These are phyloP conservation scores for Barbatosphaeria neglecta DNA, from an alignment of 495 filamentous ascomycete genomes.

Conservation along the genomic window DNA sequence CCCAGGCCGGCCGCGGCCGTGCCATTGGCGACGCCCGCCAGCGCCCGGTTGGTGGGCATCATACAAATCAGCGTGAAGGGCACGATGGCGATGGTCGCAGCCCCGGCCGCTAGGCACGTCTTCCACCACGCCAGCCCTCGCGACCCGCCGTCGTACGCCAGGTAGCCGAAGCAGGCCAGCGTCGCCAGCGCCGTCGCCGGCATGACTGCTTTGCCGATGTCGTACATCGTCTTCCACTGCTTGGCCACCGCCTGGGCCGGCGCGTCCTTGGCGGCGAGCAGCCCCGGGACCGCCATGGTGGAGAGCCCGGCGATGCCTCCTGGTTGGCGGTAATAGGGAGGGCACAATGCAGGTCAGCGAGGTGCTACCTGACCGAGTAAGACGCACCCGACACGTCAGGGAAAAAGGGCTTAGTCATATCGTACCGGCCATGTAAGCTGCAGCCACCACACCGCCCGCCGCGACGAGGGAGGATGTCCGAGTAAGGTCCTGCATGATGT, in stretches of 20 bases:
- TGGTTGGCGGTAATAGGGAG: too few relatives aligned
- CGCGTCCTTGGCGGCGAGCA: slow-evolving; percentile 11
- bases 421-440: not conserved
- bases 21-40: slow-evolving; percentile 12
- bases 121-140: slow-evolving; percentile 2
- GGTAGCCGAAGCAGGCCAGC: slow-evolving; percentile 15
- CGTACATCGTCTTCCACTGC: slow-evolving; percentile 23
- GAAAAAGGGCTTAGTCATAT: too few relatives aligned
- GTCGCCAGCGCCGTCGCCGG: slow-evolving; percentile 7
- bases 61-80: slow-evolving; percentile 23
- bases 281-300: slow-evolving; percentile 12
- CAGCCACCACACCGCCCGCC: not conserved
- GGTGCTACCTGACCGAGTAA: too few relatives aligned
- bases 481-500: not conserved
- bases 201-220: slow-evolving; percentile 14
- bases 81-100: slow-evolving; percentile 17
- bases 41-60: slow-evolving; percentile 10
- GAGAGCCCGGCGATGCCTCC: slow-evolving; percentile 17
- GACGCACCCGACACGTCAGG: too few relatives aligned
- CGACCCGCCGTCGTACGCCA: slow-evolving; percentile 16
- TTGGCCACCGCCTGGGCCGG: slow-evolving; percentile 8
- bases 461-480: not conserved
- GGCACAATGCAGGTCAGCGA: too few relatives aligned
- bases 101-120: slow-evolving; percentile 10
- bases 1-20: slow-evolving; percentile 1